Conservation (phyloP, 345 rosid species). For the Conringia planisiliqua region DNA sequence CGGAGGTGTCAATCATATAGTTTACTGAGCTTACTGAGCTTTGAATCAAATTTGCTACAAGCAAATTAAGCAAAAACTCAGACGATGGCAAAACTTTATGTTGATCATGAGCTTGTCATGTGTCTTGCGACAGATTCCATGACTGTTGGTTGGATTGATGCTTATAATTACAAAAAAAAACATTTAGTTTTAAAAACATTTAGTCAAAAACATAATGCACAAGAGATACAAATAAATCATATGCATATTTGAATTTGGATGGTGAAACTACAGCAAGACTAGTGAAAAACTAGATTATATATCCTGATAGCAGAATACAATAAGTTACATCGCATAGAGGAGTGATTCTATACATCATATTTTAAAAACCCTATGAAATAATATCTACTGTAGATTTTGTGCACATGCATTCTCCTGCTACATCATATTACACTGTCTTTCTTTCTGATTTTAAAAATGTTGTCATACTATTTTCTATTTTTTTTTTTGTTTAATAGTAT, state of each 20-base stretch:
- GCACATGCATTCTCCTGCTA: conserved; percentile 46
- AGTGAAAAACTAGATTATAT: neutral
- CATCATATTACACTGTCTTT: conserved; percentile 19
- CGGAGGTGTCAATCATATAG: no score
- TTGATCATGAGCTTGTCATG: neutral
- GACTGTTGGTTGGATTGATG: neutral
- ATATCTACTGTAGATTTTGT: conserved; percentile 60
- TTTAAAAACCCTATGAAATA: neutral
- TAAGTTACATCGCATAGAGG: conserved; percentile 43
- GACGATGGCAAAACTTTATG: neutral
- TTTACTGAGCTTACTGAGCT: no score
- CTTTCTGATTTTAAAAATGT: neutral
- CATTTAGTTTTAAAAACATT: neutral
- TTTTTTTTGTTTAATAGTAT: neutral
- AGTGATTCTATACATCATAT: conserved; percentile 24
- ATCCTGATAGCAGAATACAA: neutral
- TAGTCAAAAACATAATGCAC: neutral
- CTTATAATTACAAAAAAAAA: neutral
- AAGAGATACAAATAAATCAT: neutral
- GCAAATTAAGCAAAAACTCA: neutral
- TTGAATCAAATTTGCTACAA: neutral
- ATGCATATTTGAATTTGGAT: neutral
- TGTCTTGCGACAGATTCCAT: neutral
- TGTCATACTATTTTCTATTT: neutral
- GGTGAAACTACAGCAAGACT: neutral